Base-by-base conservation (phyloP, 1,284 basidiomycete genomes). In the Omphalotus olearius region DNA sequence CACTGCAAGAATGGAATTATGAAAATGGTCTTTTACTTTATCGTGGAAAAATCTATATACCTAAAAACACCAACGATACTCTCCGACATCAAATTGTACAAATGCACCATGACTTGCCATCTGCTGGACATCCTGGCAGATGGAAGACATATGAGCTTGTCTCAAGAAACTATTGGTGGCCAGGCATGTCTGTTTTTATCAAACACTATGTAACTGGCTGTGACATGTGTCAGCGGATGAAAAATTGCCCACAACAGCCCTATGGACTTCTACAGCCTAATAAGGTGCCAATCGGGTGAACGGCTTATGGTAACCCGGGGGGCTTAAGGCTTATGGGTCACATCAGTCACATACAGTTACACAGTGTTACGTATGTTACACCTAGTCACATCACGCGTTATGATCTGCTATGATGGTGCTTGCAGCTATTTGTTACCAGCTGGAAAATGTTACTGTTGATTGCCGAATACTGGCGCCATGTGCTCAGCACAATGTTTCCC, bases 71-170 rank as follows among this genome's bases (percentile, higher is more conserved):
- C 11, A 26, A 46, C n/a, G 36, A 56, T 5, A 0, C 47, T 25
- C 16, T 39, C 0, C n/a, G n/a, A n/a, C n/a, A n/a, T n/a, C 10
- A 25, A 37, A 42, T 54, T 20, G 41, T 52, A 5, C 10, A 39
- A 23, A 16, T 16, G 13, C 38, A 52, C 37, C 52, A 58, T 47
- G 55, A 59, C 36, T 43, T 50, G n/a, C 42, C 41, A 16, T 33
- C 51, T 7, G 0, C 44, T 54, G 55, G 72, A 9, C 71, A 74
- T 56, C 65, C 59, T 10, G 71, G 72, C 2, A 50, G 53, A 13
- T 45, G 47, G 4, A 69, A 65, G 52, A 73, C 69, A 1, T 25
- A 52, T 11, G 50, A 60, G 45, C 42, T 59, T 7, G 47, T 65
- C 56, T 39, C 64, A 60, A 50, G 60, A 14, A 44, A 56, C 33